Evolutionary conservation across 2,329 filamentous ascomycete genomes (phyloP), one percentile per base, ranked within the genome.

Genomic region (Neonectria magnoliae): DNA sequence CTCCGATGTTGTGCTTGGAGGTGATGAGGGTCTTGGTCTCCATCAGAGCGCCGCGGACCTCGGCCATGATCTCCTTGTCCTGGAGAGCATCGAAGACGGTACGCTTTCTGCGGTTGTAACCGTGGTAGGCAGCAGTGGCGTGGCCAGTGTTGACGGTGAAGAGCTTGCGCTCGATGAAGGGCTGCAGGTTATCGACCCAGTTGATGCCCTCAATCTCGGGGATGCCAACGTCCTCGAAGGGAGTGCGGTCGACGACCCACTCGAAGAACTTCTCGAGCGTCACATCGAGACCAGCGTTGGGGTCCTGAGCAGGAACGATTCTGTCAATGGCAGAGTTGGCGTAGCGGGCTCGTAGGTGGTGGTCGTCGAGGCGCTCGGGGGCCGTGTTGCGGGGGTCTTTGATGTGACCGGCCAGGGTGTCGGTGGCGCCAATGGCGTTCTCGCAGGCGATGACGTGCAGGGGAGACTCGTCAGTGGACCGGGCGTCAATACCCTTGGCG

Each of bases 81-180:
- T 89, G 88, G 69, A 98, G 87, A 9, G 94, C 91, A 74, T 98
- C 95, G 78, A 96, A 93, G 71, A 99, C 93, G 65, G 92, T 97
- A 76, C 88, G 86, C 86, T 97, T 95, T 76, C 92, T 90, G 71
- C 90, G 88, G 82, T 94, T 87, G 87, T 97, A 92, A 60, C 94
- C 95, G 81, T 96, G 94, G 87, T 98, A 98, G 65, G 96, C 95
- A 20, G 94, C 94, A 8, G 95, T 97, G 65, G 96, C 96, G 79
- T 99, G 96, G 60, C 94, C 92, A 22, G 96, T 99, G 88, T 99
- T 99, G 87, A 99, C 95, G 22, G 96, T 99, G 87, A 94, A 99
- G 70, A 99, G 90, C 88, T 99, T 99, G 81, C 96, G 94, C 89
- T 99, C 96, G 76, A 99, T 98, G 84, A 95, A 99, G 62, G 96